Evolutionary conservation across 2,329 filamentous ascomycete species (phyloP).

Genomic region (Aspergillus intermedius): DNA sequence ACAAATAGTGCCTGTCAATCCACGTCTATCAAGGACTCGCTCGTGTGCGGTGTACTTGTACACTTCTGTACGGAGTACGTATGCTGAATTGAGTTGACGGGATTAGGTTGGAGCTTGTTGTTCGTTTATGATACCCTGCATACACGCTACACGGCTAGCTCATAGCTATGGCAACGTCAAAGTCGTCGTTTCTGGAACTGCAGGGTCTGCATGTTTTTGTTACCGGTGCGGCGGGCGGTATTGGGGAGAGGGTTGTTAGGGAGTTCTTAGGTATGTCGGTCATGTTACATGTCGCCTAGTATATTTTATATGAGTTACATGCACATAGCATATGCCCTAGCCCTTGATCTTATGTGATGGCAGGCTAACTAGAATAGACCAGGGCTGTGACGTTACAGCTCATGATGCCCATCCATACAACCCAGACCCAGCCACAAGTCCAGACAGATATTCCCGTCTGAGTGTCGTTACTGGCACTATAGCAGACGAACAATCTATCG

Average conservation of each 20-base stretch:
- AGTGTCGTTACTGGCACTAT: slow-evolving; percentile 44
- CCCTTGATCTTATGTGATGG: not conserved
- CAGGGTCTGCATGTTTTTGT: slow-evolving; percentile 49
- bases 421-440: slow-evolving; percentile 14
- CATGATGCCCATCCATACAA: slow-evolving; percentile 42
- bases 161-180: not conserved
- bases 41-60: no score
- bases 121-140: not conserved
- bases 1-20: no score
- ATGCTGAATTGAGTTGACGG: no score
- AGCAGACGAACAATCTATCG: slow-evolving; percentile 42
- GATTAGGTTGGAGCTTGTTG: no score
- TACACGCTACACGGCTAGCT: no score
- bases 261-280: slow-evolving; percentile 46
- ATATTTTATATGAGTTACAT: not conserved
- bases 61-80: no score
- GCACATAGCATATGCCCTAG: no score
- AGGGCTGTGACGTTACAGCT: slow-evolving; percentile 50
- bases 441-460: slow-evolving; percentile 29
- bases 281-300: not conserved
- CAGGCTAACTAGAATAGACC: slow-evolving; percentile 27
- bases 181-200: slow-evolving; percentile 37
- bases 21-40: no score
- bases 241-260: slow-evolving; percentile 45
- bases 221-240: slow-evolving; percentile 48